phyloP scores from a whole-genome alignment of 2,329 filamentous ascomycete genomes.

The Leptographium radiaticola region DNA sequence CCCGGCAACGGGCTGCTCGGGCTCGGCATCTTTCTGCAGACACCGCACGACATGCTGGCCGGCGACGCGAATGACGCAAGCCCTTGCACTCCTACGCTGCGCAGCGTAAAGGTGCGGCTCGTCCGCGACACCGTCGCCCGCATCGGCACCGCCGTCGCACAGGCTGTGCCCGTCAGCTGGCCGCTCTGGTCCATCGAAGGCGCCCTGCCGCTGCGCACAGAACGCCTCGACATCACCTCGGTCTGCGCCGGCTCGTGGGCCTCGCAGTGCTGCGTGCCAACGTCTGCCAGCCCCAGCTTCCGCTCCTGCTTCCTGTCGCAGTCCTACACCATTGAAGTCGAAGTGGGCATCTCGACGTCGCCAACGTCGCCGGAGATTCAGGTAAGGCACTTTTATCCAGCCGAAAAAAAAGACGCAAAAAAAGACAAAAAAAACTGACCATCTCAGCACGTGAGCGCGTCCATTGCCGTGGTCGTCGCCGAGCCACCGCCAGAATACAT shows the following conservation, averaged over 20 bases:
- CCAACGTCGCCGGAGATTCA: not conserved
- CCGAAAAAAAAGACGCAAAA: no score
- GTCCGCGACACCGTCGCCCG: not conserved
- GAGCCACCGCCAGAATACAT: not conserved
- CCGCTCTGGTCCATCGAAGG: conserved; percentile 3
- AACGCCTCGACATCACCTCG: conserved; percentile 1
- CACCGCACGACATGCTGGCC: not conserved
- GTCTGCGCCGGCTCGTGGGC: not conserved
- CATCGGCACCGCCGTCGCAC: not conserved
- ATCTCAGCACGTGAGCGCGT: not conserved
- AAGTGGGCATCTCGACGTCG: not conserved
- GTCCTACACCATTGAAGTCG: conserved; percentile 5
- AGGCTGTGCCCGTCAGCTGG: not conserved
- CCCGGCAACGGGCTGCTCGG: not conserved
- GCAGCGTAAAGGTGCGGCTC: conserved; percentile 1
- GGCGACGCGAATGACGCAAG: not conserved
- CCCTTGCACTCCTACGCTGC: not conserved
- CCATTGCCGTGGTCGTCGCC: not conserved
- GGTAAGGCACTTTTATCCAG: no score
- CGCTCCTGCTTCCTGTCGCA: conserved; percentile 5
- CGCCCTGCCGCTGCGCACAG: conserved; percentile 1
- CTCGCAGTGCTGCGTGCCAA: not conserved
- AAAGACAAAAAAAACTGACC: no score
- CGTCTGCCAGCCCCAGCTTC: conserved; percentile 1
- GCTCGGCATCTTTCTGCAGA: conserved; percentile 3